These are phyloP conservation scores for Erythrophleum fordii DNA, from an alignment of 306 rosid species.

Conservation along the genomic window DNA sequence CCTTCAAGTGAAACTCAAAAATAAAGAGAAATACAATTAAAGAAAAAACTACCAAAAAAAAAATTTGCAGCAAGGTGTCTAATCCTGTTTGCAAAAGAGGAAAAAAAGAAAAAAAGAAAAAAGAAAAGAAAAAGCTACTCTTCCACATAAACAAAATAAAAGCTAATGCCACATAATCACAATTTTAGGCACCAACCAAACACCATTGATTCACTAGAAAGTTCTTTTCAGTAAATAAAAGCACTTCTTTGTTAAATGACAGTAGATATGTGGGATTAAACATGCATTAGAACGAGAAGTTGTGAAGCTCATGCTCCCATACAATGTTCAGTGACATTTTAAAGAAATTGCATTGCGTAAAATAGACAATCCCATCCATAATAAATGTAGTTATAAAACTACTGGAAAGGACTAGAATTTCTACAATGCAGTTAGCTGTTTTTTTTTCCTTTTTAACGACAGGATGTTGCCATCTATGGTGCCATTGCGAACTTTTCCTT, in stretches of 20 bases:
- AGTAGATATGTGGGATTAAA: not conserved
- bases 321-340: not conserved
- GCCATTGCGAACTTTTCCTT: not conserved
- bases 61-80: too few relatives aligned
- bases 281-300: not conserved
- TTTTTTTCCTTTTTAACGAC: not conserved
- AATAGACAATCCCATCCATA: not conserved
- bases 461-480: not conserved
- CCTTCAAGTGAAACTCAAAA: too few relatives aligned
- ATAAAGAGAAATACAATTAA: too few relatives aligned
- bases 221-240: not conserved
- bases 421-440: not conserved
- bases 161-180: too few relatives aligned
- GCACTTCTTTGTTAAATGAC: not conserved
- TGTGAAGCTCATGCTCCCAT: not conserved
- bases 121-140: too few relatives aligned
- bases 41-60: too few relatives aligned
- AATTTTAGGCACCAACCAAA: not conserved
- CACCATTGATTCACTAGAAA: not conserved
- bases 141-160: too few relatives aligned
- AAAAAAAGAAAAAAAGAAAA: too few relatives aligned
- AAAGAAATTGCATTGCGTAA: not conserved
- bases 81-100: too few relatives aligned
- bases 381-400: not conserved
- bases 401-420: not conserved